Percentiles rank a stretch among this genome's conserved stretches.
Conservation (phyloP, 75 land plant species). For the Chamaecyparis obtusa region DNA sequence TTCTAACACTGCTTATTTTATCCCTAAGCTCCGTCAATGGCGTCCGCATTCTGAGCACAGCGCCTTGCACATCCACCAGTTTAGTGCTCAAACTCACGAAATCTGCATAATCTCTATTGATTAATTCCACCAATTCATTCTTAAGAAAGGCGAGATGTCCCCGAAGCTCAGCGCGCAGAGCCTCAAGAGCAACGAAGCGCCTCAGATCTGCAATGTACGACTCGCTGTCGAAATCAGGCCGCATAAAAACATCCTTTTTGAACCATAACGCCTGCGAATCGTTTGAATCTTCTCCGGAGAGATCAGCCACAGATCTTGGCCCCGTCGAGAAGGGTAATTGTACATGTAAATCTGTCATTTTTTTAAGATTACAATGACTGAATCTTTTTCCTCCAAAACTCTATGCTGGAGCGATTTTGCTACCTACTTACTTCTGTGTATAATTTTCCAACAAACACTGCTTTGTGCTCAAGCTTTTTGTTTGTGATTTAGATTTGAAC, state of each 20-base stretch:
- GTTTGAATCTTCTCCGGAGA: constrained; percentile 56
- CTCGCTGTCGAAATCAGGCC: constrained; percentile 62
- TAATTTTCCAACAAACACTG: too few species aligned
- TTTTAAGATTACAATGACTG: not conserved
- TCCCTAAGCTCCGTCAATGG: constrained; percentile 75
- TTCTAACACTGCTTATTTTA: constrained; percentile 57
- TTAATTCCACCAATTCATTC: constrained; percentile 88
- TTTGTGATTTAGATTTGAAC: too few species aligned
- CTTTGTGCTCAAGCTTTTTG: too few species aligned
- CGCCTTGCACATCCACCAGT: constrained; percentile 90
- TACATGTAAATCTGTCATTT: not conserved
- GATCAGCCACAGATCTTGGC: constrained; percentile 31
- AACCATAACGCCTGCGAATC: constrained; percentile 84
- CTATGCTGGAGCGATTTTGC: not conserved
- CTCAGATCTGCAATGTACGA: constrained; percentile 89
- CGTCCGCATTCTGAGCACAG: constrained; percentile 85
- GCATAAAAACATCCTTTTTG: constrained; percentile 60
- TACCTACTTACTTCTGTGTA: too few species aligned
- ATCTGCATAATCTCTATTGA: constrained; percentile 96
- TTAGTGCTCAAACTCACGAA: constrained; percentile 89
- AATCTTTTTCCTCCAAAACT: not conserved
- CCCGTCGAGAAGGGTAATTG: constrained; percentile 6
- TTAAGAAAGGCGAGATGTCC: constrained; percentile 73
- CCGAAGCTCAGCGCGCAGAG: constrained; percentile 79
- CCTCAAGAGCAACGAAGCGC: constrained; percentile 94